A percentile compares a stretch with the other conserved stretches of the same genome.
phyloP scores from a whole-genome alignment of 495 filamentous ascomycete species.

The Penicillium simplicissimum region DNA sequence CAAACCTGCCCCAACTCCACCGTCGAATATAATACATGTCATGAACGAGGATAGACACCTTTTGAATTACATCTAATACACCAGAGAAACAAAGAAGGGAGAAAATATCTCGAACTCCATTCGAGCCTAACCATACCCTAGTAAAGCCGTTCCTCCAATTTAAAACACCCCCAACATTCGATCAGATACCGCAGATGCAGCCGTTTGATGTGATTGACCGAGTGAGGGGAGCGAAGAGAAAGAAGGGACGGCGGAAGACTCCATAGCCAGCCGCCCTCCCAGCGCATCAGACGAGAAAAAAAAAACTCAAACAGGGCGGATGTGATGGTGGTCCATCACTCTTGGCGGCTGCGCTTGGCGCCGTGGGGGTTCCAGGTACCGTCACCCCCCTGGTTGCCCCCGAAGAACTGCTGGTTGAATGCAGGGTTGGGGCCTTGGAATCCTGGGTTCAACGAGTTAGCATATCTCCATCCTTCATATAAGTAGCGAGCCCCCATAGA shows the following conservation, averaged over 20 bases:
- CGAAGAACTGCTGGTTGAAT: conserved; percentile 77
- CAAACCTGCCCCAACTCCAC: neutral
- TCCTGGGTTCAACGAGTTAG: conserved; percentile 37
- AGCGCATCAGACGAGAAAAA: neutral
- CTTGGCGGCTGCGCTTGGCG: conserved; percentile 73
- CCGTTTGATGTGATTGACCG: neutral
- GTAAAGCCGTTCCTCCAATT: too few relatives aligned
- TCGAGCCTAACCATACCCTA: conserved; percentile 7
- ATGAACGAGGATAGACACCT: conserved; percentile 6
- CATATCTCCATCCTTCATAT: neutral
- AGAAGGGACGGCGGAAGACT: conserved; percentile 3
- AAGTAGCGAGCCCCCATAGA: neutral
- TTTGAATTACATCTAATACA: conserved; percentile 27
- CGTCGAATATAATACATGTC: conserved; percentile 4
- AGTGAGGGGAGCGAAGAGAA: conserved; percentile 1
- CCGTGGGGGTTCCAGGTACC: conserved; percentile 83
- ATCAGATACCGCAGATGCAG: neutral
- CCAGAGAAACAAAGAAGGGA: conserved; percentile 4
- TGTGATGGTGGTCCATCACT: conserved; percentile 38
- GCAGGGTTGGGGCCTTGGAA: conserved; percentile 69
- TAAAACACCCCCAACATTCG: neutral
- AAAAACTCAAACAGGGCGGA: neutral
- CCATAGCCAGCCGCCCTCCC: conserved; percentile 13
- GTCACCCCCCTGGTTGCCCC: conserved; percentile 57
- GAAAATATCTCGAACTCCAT: conserved; percentile 6